These are phyloP conservation scores for Pyrenophora teres DNA, from an alignment of 2,329 filamentous ascomycete genomes.

Conservation along the genomic window DNA sequence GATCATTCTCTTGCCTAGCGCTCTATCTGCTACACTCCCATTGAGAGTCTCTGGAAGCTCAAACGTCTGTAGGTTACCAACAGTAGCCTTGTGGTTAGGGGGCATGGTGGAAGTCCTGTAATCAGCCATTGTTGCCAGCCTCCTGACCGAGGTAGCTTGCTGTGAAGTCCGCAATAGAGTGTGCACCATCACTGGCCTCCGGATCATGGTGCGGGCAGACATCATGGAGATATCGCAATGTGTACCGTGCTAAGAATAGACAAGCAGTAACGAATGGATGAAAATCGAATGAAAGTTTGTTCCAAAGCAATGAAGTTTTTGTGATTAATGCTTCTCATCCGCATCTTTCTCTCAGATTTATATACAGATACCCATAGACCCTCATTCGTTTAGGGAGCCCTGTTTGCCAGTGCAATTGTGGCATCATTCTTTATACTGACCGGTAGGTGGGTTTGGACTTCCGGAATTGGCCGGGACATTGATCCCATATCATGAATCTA, in stretches of 20 bases:
- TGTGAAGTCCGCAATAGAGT: background rate
- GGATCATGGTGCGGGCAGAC: constrained; percentile 4
- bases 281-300: background rate
- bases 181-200: background rate
- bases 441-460: too few species aligned
- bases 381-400: too few species aligned
- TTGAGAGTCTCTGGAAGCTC: constrained; percentile 9
- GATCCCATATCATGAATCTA: too few species aligned
- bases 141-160: background rate
- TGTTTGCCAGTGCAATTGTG: too few species aligned
- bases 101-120: constrained; percentile 6
- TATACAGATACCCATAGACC: constrained; percentile 1
- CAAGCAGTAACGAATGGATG: too few species aligned
- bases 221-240: background rate
- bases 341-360: background rate
- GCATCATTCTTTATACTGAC: too few species aligned
- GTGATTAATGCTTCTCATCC: background rate
- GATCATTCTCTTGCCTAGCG: constrained; percentile 14
- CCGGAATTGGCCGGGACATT: too few species aligned
- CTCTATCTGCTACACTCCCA: constrained; percentile 8
- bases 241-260: too few species aligned
- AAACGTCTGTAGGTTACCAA: constrained; percentile 10
- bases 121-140: constrained; percentile 1
- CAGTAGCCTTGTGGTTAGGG: constrained; percentile 5
- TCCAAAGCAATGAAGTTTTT: background rate